Evolutionary conservation across 2,329 filamentous ascomycete genomes (phyloP), one percentile per base, ranked within the genome.

Genomic region (Paecilomyces sp.): DNA sequence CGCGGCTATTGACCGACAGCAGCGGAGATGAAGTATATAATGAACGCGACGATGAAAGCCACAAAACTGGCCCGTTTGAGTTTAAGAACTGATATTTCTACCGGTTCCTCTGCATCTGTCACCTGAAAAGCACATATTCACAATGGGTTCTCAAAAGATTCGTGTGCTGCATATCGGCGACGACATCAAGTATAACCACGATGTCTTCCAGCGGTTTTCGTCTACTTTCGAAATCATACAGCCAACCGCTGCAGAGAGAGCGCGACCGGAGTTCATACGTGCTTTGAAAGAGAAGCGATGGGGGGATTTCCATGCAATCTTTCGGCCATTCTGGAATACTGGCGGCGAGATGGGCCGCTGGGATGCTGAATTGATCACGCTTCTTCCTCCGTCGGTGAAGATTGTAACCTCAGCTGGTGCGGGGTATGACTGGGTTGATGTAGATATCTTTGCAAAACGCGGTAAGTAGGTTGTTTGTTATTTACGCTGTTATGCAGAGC

Each of bases 401-500:
- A 82, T 89, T 31, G 88, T 86, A 73, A 84, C 86, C 52, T 85
- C 82, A 58, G 86, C 86, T 4, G 86, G 86, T 3, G 85, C 86
- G 3, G 82, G 86, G 18, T 88, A 85, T 67, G 85, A 88, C 71
- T 88, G 85, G 85, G 85, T 83, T 0, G 83, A 88, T 64, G 85
- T 82, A 0, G 74, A 80, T 41, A 70, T 73, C 0, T 73, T 85
- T 57, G 80, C 60, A 24, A 52, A 57, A 25, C 18, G 54, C n/a
- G 58, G 60, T 61, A n/a, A 41, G 36, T 41, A 41, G 36, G n/a
- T 6, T 41, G 34, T 73, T n/a, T 65, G 71, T 25, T 53, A 30
- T 53, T 53, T 53, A 7, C 6, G 2, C n/a, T 28, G 53, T 33
- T 55, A 8, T 33, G 18, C 18, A 33, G n/a, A 28, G 54, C 12